These are phyloP conservation scores for Ceratobasidium sp. DNA, from an alignment of 1,284 basidiomycete species.

Conservation along the genomic window DNA sequence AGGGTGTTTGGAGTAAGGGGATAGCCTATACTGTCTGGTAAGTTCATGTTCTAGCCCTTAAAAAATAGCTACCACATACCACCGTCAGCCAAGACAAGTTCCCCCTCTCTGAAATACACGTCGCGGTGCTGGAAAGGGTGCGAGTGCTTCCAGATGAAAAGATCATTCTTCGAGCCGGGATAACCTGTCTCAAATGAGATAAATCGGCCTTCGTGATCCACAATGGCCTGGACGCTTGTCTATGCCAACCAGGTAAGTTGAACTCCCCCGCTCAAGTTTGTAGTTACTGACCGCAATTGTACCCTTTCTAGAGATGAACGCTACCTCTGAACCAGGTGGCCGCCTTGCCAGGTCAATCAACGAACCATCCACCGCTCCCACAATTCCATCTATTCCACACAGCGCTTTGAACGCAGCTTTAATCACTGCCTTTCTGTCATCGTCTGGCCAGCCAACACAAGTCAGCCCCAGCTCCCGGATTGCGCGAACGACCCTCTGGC, in stretches of 20 bases:
- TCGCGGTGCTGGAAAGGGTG: neutral
- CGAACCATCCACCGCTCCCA: neutral
- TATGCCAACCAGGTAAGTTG: neutral
- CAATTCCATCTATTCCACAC: neutral
- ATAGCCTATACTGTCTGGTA: neutral
- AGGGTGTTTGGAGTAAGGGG: neutral
- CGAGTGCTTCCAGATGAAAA: neutral
- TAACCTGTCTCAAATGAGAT: conserved; percentile 6
- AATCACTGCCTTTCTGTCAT: neutral
- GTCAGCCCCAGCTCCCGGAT: neutral
- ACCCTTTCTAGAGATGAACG: neutral
- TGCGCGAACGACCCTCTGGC: neutral
- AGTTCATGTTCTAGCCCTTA: neutral
- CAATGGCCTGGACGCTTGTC: neutral
- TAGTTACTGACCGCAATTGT: neutral
- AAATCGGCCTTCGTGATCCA: neutral
- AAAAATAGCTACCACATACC: neutral
- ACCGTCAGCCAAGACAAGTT: neutral
- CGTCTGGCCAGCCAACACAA: conserved; percentile 18
- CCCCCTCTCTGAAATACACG: neutral
- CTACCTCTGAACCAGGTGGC: neutral
- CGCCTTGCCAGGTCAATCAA: neutral
- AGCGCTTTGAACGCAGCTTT: neutral
- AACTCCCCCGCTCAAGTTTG: too few species aligned
- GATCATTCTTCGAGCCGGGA: neutral